Evolutionary conservation across 176 grass and related monocot species (phyloP).

Genomic region (Oryza officinalis): DNA sequence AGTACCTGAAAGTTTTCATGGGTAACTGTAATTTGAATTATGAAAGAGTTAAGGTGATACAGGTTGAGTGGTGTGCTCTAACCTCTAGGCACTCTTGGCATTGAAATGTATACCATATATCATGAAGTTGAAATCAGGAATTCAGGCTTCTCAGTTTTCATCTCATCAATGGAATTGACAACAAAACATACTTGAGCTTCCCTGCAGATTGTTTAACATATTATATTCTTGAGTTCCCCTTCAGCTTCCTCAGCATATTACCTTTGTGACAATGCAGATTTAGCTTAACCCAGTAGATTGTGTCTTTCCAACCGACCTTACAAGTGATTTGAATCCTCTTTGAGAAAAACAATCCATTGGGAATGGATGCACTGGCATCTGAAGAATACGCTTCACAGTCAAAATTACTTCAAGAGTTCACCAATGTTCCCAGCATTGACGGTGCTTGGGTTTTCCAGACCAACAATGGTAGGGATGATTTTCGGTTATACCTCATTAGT

Average conservation of each 20-base stretch:
- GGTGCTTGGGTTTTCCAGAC: constrained; percentile 65
- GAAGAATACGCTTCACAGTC: constrained; percentile 59
- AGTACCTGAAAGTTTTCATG: neutral
- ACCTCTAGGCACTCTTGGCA: neutral
- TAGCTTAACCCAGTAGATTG: neutral
- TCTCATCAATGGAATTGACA: neutral
- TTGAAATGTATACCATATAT: neutral
- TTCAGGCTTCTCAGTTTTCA: neutral
- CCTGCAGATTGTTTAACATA: neutral
- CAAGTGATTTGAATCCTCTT: neutral
- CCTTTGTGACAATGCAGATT: constrained; percentile 23
- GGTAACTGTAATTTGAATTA: neutral
- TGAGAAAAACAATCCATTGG: constrained; percentile 18
- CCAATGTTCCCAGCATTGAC: constrained; percentile 50
- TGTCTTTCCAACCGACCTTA: constrained; percentile 3
- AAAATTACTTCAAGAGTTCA: constrained; percentile 61
- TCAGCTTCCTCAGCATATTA: neutral
- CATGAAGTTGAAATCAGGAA: neutral
- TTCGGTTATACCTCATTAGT: neutral
- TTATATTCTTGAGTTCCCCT: neutral
- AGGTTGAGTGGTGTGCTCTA: neutral
- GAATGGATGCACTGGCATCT: constrained; percentile 40
- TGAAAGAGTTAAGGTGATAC: neutral
- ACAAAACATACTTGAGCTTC: neutral
- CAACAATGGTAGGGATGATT: constrained; percentile 30